Evolutionary conservation across 768 basidiomycete genomes (phyloP).

Genomic region (Glaciozyma antarctica): DNA sequence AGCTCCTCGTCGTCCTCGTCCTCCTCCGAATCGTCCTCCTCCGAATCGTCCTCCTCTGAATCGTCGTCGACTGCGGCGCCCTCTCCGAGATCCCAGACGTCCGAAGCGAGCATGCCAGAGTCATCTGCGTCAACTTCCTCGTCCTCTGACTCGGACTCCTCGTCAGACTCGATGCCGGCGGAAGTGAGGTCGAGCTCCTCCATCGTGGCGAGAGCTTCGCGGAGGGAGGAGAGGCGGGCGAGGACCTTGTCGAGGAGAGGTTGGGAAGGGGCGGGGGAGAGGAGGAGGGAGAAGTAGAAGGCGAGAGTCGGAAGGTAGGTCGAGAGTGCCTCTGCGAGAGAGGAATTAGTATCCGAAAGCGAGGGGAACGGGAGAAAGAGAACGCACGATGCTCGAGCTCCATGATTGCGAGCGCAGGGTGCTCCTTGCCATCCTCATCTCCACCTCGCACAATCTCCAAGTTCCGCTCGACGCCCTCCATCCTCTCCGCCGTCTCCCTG

Average conservation of each 20-base stretch:
- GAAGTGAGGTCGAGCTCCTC: slow-evolving; percentile 69
- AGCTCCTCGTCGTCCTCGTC: slow-evolving; percentile 3
- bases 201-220: slow-evolving; percentile 59
- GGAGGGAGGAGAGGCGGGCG: slow-evolving; percentile 60
- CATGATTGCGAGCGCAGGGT: slow-evolving; percentile 58
- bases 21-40: slow-evolving; percentile 17
- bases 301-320: slow-evolving; percentile 84
- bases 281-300: slow-evolving; percentile 82
- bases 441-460: slow-evolving; percentile 11
- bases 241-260: slow-evolving; percentile 47
- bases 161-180: slow-evolving; percentile 38
- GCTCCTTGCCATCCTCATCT: slow-evolving; percentile 49
- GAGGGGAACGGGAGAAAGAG: background rate
- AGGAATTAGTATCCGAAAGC: background rate
- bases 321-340: slow-evolving; percentile 62
- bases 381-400: slow-evolving; percentile 81
- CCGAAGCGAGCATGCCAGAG: slow-evolving; percentile 30
- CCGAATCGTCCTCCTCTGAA: slow-evolving; percentile 23
- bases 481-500: slow-evolving; percentile 16
- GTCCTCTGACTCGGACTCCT: slow-evolving; percentile 43
- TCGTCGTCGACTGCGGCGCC: slow-evolving; percentile 41
- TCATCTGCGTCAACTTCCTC: slow-evolving; percentile 30
- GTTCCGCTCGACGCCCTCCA: slow-evolving; percentile 24
- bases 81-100: slow-evolving; percentile 37
- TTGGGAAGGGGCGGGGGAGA: slow-evolving; percentile 50